These are phyloP conservation scores for Rhodotorula sp. DNA, from an alignment of 1,284 basidiomycete genomes.

Conservation along the genomic window DNA sequence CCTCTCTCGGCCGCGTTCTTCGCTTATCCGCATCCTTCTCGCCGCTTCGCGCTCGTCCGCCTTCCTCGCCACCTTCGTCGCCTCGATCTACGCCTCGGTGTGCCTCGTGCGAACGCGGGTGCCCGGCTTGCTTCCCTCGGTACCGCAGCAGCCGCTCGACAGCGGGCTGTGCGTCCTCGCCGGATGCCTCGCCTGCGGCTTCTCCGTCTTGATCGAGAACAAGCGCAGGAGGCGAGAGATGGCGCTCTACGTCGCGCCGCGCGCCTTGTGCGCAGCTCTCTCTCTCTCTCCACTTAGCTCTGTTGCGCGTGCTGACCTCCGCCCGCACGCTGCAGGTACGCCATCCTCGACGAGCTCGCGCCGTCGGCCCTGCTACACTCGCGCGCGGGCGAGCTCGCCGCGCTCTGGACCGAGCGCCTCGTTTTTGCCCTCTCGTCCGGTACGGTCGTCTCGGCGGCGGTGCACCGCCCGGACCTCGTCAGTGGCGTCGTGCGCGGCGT, in stretches of 20 bases:
- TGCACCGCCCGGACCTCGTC: conserved; percentile 37
- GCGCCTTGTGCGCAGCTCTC: conserved; percentile 44
- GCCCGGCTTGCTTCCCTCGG: conserved; percentile 13
- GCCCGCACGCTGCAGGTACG: conserved; percentile 19
- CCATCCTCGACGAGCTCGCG: conserved; percentile 38
- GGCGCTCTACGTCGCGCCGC: conserved; percentile 52
- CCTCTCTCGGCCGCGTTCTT: conserved; percentile 39
- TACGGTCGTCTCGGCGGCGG: conserved; percentile 26
- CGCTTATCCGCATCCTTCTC: conserved; percentile 45
- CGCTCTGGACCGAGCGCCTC: conserved; percentile 33
- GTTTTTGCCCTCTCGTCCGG: conserved; percentile 39
- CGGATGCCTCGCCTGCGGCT: conserved; percentile 42
- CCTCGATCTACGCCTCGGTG: conserved; percentile 46
- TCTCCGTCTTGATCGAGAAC: conserved; percentile 51
- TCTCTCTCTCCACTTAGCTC: no score
- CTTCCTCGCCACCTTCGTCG: conserved; percentile 52
- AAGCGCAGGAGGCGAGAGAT: conserved; percentile 51
- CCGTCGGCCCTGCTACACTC: conserved; percentile 28
- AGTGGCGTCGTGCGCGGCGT: conserved; percentile 39
- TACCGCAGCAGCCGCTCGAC: conserved; percentile 45
- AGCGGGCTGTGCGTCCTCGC: conserved; percentile 44
- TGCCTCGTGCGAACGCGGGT: conserved; percentile 37
- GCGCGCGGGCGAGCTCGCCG: conserved; percentile 15
- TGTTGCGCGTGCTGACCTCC: neutral
- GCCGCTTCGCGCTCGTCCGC: conserved; percentile 49